Conservation (phyloP, 805 yeast species). For the Wickerhamiella cacticola region DNA sequence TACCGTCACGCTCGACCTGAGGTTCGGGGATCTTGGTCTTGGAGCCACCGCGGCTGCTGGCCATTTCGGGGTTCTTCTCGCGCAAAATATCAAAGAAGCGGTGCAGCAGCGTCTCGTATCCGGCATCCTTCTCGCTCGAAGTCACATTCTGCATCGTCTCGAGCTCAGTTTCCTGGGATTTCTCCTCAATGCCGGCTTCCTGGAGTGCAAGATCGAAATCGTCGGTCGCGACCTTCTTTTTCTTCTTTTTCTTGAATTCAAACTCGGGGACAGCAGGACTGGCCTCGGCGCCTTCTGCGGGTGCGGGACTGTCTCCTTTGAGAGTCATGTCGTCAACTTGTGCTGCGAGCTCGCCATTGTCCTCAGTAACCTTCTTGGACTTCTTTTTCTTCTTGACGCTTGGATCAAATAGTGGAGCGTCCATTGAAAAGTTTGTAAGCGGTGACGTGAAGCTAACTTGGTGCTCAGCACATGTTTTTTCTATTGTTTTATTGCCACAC, state of each 20-base stretch:
- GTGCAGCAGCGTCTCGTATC: constrained; percentile 64
- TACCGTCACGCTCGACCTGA: constrained; percentile 90
- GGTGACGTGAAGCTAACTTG: not conserved
- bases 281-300: constrained; percentile 35
- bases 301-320: constrained; percentile 30
- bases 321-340: constrained; percentile 48
- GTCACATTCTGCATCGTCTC: constrained; percentile 18
- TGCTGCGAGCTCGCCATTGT: constrained; percentile 38
- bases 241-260: constrained; percentile 66
- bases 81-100: constrained; percentile 80
- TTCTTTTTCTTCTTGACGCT: constrained; percentile 29
- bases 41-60: constrained; percentile 87
- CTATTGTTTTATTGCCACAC: not conserved
- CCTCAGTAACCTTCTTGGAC: constrained; percentile 19
- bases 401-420: constrained; percentile 26
- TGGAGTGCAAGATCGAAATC: constrained; percentile 85
- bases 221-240: constrained; percentile 44
- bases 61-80: constrained; percentile 93
- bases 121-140: constrained; percentile 44
- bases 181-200: constrained; percentile 70
- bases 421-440: constrained; percentile 11
- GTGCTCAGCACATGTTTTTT: not conserved
- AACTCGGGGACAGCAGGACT: constrained; percentile 47
- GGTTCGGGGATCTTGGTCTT: constrained; percentile 98
- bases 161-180: constrained; percentile 23